phyloP scores from a whole-genome alignment of 257 asterid species.

The Haberlea rhodopensis region DNA sequence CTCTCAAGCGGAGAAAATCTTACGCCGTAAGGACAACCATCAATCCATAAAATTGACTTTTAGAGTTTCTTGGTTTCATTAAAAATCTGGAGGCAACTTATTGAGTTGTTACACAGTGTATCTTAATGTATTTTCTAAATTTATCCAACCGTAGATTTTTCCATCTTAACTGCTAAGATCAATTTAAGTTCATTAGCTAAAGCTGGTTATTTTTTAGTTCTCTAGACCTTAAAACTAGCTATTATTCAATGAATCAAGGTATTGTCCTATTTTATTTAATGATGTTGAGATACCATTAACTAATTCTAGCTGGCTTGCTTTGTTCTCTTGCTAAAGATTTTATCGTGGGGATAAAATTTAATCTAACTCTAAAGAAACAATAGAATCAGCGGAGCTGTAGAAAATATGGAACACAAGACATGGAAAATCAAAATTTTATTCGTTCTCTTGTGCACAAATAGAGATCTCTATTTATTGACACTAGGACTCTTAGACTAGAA shows the following conservation, averaged over 20 bases:
- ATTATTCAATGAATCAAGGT: background rate
- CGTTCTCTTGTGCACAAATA: too few relatives aligned
- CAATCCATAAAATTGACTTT: background rate
- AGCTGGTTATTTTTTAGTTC: background rate
- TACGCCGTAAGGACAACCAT: slow-evolving; percentile 53
- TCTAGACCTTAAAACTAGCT: background rate
- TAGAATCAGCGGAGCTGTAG: background rate
- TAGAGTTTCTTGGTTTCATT: background rate
- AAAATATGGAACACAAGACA: too few relatives aligned
- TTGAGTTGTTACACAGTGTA: slow-evolving; percentile 6
- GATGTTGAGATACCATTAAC: background rate
- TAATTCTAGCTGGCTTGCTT: background rate
- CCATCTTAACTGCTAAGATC: slow-evolving; percentile 14
- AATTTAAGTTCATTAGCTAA: slow-evolving; percentile 9
- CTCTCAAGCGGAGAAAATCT: slow-evolving; percentile 89
- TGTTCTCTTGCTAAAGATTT: background rate
- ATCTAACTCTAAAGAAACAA: background rate
- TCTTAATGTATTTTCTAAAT: slow-evolving; percentile 7
- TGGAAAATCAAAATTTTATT: too few relatives aligned
- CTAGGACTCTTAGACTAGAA: too few relatives aligned
- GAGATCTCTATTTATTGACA: too few relatives aligned
- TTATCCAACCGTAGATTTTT: background rate
- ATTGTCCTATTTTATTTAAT: too few relatives aligned
- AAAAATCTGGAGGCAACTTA: slow-evolving; percentile 13
- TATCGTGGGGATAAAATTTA: background rate